Percentiles rank a stretch among this genome's conserved stretches.
phyloP scores from a whole-genome alignment of 2,329 filamentous ascomycete genomes.

The Cladosporium sp. region DNA sequence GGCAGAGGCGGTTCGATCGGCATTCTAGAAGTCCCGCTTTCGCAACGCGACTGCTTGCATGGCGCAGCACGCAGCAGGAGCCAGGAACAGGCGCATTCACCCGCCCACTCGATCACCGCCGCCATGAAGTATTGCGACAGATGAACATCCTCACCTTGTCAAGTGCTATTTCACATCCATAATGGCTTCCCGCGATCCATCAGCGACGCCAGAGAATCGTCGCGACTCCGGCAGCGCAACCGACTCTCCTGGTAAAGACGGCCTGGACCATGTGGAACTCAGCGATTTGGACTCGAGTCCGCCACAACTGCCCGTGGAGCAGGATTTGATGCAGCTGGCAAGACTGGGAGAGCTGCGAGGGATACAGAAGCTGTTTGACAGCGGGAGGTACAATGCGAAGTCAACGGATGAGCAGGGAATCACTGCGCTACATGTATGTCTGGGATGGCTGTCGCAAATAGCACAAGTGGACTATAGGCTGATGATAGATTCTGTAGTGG shows the following conservation, averaged over 20 bases:
- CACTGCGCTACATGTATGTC: constrained; percentile 81
- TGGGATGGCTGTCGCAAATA: not conserved
- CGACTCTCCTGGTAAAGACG: constrained; percentile 25
- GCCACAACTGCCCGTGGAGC: constrained; percentile 50
- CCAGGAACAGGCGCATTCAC: constrained; percentile 7
- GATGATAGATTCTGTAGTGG: constrained; percentile 59
- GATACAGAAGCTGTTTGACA: constrained; percentile 87
- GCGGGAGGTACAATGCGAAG: constrained; percentile 73
- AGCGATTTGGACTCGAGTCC: constrained; percentile 32
- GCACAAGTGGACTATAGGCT: not conserved
- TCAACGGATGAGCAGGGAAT: constrained; percentile 90
- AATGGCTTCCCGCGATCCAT: constrained; percentile 18
- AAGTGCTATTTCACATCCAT: not conserved
- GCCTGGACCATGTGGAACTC: constrained; percentile 33
- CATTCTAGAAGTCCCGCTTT: not conserved
- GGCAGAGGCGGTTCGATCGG: constrained; percentile 1
- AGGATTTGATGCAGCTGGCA: constrained; percentile 95
- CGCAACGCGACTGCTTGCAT: not conserved
- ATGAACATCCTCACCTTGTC: not conserved
- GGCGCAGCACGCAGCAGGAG: constrained; percentile 9
- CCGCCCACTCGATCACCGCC: not conserved
- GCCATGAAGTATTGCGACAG: constrained; percentile 2
- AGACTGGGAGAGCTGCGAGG: constrained; percentile 78
- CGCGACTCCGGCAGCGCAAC: constrained; percentile 16
- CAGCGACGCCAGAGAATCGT: constrained; percentile 14